phyloP scores from a whole-genome alignment of 805 yeast species.

The Yarrowia sp. region DNA sequence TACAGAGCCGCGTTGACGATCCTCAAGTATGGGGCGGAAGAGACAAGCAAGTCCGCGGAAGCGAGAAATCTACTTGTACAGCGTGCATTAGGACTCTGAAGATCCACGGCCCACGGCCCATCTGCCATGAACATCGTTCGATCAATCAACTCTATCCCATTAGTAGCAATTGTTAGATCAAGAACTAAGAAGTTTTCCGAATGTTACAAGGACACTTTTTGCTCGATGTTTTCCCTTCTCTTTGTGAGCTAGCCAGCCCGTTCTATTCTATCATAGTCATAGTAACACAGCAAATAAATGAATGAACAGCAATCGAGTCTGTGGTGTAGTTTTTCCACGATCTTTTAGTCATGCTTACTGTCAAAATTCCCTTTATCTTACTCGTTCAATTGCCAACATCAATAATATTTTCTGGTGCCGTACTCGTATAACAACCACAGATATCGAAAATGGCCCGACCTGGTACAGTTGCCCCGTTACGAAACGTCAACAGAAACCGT shows the following conservation, averaged over 20 bases:
- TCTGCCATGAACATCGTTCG: neutral
- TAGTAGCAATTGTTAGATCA: neutral
- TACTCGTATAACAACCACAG: no score
- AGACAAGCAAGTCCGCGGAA: neutral
- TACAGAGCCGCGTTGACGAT: neutral
- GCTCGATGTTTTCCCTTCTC: neutral
- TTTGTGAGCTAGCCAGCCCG: no score
- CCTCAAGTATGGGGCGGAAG: neutral
- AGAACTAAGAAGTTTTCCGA: neutral
- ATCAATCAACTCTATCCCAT: neutral
- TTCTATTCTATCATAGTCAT: no score
- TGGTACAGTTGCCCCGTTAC: neutral
- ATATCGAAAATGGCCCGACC: neutral
- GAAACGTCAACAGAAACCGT: neutral
- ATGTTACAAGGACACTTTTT: neutral
- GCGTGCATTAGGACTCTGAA: neutral
- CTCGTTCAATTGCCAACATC: neutral
- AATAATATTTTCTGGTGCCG: no score
- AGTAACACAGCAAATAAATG: no score
- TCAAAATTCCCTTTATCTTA: no score
- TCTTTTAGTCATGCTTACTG: no score
- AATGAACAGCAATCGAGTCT: no score
- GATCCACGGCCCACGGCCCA: neutral
- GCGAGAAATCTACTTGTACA: neutral
- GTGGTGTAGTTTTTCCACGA: no score